These are phyloP conservation scores for Cyclostephanos tholiformis DNA, from an alignment of 108 stramenopile species.

Conservation along the genomic window DNA sequence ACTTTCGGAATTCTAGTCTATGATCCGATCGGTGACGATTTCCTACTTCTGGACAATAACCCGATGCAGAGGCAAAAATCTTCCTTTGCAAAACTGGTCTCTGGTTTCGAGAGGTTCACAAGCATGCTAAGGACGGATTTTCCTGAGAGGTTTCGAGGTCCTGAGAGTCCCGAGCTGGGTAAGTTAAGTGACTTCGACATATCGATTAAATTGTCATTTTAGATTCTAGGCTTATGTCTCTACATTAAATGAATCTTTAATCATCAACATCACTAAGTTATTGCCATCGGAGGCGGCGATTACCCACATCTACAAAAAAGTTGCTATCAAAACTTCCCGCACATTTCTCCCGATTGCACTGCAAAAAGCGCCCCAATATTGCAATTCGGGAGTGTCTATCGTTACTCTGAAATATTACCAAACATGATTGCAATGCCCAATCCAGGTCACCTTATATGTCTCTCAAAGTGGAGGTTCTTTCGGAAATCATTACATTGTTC, in stretches of 20 bases:
- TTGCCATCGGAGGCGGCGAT: too few species aligned
- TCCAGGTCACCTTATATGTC: slow-evolving; percentile 18
- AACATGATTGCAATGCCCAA: slow-evolving; percentile 48
- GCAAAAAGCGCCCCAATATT: slow-evolving; percentile 28
- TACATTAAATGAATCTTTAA: too few species aligned
- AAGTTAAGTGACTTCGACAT: background rate
- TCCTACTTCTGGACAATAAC: background rate
- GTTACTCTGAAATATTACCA: slow-evolving; percentile 15
- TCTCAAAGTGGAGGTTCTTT: slow-evolving; percentile 20
- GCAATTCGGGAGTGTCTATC: slow-evolving; percentile 41
- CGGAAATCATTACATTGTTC: background rate
- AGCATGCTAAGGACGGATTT: slow-evolving; percentile 34
- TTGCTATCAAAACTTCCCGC: too few species aligned
- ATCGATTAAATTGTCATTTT: too few species aligned
- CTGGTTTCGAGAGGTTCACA: slow-evolving; percentile 1
- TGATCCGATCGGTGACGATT: background rate
- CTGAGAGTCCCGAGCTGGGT: slow-evolving; percentile 4
- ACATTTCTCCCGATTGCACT: slow-evolving; percentile 1
- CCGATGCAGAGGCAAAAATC: background rate
- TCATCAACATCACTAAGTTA: too few species aligned
- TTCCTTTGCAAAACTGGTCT: slow-evolving; percentile 1
- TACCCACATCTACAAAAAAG: too few species aligned
- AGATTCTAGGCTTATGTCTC: too few species aligned
- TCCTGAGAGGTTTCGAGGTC: slow-evolving; percentile 35
- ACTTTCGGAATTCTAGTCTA: slow-evolving; percentile 9